Conservation (phyloP, 768 basidiomycete species). For the Leccinum aurantiacum region DNA sequence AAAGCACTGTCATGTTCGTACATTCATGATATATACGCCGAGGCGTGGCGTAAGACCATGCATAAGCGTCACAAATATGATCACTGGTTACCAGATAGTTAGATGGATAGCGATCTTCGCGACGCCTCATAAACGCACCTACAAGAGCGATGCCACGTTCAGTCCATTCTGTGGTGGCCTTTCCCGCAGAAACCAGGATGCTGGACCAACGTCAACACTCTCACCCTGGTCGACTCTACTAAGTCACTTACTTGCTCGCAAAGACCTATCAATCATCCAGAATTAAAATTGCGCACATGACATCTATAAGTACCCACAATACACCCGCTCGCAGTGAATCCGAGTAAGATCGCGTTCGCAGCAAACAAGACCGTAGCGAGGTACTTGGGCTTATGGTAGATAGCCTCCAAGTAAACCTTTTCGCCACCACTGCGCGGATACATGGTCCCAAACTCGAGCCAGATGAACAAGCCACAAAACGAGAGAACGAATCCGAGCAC, state of each 20-base stretch:
- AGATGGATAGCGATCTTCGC: not conserved
- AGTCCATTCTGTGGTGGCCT: constrained; percentile 43
- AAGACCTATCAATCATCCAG: constrained; percentile 26
- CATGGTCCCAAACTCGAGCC: constrained; percentile 66
- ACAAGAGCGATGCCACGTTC: constrained; percentile 60
- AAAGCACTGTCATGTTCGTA: constrained; percentile 17
- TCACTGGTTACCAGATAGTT: constrained; percentile 36
- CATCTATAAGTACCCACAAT: constrained; percentile 35
- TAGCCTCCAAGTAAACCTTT: constrained; percentile 60
- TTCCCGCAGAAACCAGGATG: constrained; percentile 48
- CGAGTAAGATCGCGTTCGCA: constrained; percentile 45
- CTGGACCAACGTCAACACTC: constrained; percentile 24
- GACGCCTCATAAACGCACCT: constrained; percentile 34
- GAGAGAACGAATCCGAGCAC: constrained; percentile 59
- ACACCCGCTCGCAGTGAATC: constrained; percentile 45
- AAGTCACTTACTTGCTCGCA: constrained; percentile 33
- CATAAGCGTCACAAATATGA: constrained; percentile 48
- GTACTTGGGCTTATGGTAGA: constrained; percentile 48
- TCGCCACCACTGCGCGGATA: constrained; percentile 62
- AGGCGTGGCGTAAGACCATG: constrained; percentile 52
- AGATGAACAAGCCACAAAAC: constrained; percentile 59
- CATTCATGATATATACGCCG: constrained; percentile 56
- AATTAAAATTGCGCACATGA: not conserved
- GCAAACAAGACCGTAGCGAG: constrained; percentile 52
- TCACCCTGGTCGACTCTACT: too few species aligned